Percentiles rank a stretch among this genome's conserved stretches.
These are phyloP conservation scores for Prunus mira DNA, from an alignment of 306 rosid species.

Conservation along the genomic window DNA sequence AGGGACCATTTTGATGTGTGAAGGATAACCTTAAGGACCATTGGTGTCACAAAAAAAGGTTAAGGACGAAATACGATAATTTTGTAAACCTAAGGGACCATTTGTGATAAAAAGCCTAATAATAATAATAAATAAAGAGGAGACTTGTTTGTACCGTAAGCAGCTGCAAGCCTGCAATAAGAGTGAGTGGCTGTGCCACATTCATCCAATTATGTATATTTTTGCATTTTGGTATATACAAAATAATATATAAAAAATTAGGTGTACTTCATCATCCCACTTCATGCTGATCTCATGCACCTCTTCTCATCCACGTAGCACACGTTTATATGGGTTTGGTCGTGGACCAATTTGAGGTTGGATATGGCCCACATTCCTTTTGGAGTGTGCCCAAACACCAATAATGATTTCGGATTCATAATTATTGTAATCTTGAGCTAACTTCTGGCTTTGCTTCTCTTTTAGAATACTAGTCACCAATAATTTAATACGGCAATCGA, in stretches of 20 bases:
- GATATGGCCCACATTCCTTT: conserved; percentile 36
- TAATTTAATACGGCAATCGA: not conserved
- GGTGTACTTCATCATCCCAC: conserved; percentile 66
- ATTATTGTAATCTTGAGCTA: conserved; percentile 11
- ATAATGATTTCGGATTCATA: conserved; percentile 22
- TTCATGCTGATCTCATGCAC: conserved; percentile 85
- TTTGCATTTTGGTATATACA: not conserved
- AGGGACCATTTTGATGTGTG: too few relatives aligned
- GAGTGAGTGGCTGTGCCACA: conserved; percentile 17
- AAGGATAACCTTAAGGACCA: too few relatives aligned
- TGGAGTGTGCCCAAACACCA: conserved; percentile 41
- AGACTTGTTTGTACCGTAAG: conserved; percentile 25
- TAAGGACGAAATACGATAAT: too few relatives aligned
- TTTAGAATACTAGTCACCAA: not conserved
- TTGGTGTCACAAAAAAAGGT: too few relatives aligned
- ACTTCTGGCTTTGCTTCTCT: not conserved
- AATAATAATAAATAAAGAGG: not conserved
- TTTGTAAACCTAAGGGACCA: too few relatives aligned
- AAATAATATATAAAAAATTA: not conserved
- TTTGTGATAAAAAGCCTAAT: too few relatives aligned
- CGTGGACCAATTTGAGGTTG: conserved; percentile 40
- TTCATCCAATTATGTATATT: not conserved
- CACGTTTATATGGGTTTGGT: conserved; percentile 48
- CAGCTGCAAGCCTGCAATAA: not conserved
- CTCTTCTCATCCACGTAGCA: conserved; percentile 60